Conservation (phyloP, 768 basidiomycete genomes). For the Kwoniella sp. region DNA sequence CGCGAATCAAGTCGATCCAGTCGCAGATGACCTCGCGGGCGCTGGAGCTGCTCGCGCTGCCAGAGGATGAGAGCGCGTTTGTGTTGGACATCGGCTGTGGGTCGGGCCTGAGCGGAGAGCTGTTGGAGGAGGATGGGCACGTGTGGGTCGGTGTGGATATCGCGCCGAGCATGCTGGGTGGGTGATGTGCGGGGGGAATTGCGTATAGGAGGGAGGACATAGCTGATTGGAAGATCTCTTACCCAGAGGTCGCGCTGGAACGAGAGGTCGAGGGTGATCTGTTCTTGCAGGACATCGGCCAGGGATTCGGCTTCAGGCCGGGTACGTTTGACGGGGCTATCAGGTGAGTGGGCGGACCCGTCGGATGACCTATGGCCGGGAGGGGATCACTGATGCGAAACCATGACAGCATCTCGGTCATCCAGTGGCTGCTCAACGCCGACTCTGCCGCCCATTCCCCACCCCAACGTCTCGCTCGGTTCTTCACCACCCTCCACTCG, state of each 20-base stretch:
- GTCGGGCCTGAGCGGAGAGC: constrained; percentile 92
- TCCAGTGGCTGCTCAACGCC: constrained; percentile 97
- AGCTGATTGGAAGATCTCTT: not conserved
- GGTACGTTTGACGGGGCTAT: constrained; percentile 98
- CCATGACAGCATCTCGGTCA: constrained; percentile 91
- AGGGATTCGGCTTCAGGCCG: constrained; percentile 93
- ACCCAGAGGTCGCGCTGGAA: constrained; percentile 85
- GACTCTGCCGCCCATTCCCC: constrained; percentile 68
- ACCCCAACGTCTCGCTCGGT: constrained; percentile 59
- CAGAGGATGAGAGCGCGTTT: constrained; percentile 72
- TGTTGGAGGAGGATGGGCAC: constrained; percentile 89
- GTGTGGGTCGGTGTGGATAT: constrained; percentile 92
- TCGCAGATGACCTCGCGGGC: constrained; percentile 96
- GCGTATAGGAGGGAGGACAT: not conserved
- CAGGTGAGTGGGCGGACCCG: constrained; percentile 66
- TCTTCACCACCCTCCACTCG: constrained; percentile 68
- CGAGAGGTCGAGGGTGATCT: constrained; percentile 93
- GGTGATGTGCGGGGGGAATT: no score
- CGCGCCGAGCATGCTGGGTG: constrained; percentile 93
- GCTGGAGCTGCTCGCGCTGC: constrained; percentile 79
- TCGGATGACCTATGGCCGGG: no score
- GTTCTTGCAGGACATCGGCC: constrained; percentile 95
- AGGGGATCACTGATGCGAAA: no score
- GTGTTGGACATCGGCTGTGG: constrained; percentile 96
- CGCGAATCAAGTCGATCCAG: constrained; percentile 94